A percentile compares a stretch with the other conserved stretches of the same genome.
Evolutionary conservation across 106 monocot species (phyloP).

Genomic region (Ottelia alismoides): DNA sequence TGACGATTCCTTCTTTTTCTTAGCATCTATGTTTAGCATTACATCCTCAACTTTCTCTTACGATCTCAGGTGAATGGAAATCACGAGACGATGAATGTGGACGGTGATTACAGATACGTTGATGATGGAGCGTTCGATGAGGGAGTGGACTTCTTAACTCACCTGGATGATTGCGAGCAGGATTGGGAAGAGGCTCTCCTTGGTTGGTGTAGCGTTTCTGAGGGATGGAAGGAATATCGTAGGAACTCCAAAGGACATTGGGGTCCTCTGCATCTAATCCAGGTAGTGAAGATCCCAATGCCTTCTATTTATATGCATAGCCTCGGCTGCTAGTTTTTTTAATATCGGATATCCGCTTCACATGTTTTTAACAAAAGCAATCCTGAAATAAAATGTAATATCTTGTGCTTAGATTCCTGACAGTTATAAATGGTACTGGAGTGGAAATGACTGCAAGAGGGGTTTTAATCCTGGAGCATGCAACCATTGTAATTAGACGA

Average conservation of each 20-base stretch:
- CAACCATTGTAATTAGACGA: too few species aligned
- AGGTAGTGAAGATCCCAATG: too few species aligned
- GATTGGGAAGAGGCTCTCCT: slow-evolving; percentile 80
- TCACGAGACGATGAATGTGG: slow-evolving; percentile 95
- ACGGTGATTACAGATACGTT: slow-evolving; percentile 92
- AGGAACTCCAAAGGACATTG: slow-evolving; percentile 34
- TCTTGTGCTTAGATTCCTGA: too few species aligned
- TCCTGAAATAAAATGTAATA: too few species aligned
- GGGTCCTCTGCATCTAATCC: slow-evolving; percentile 57
- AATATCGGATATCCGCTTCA: too few species aligned
- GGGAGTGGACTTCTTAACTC: slow-evolving; percentile 61
- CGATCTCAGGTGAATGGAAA: slow-evolving; percentile 74
- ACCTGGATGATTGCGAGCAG: slow-evolving; percentile 38
- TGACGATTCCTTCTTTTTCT: background rate
- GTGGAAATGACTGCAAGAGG: too few species aligned
- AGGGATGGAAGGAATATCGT: slow-evolving; percentile 40
- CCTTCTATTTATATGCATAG: too few species aligned
- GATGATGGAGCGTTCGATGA: slow-evolving; percentile 86
- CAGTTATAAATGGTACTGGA: too few species aligned
- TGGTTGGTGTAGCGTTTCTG: slow-evolving; percentile 46
- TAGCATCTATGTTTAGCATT: background rate
- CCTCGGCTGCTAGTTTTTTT: too few species aligned
- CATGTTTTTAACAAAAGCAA: too few species aligned
- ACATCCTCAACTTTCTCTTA: background rate
- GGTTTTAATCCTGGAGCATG: too few species aligned